Base-by-base conservation (phyloP, 345 rosid species). In the Theobroma cacao region DNA sequence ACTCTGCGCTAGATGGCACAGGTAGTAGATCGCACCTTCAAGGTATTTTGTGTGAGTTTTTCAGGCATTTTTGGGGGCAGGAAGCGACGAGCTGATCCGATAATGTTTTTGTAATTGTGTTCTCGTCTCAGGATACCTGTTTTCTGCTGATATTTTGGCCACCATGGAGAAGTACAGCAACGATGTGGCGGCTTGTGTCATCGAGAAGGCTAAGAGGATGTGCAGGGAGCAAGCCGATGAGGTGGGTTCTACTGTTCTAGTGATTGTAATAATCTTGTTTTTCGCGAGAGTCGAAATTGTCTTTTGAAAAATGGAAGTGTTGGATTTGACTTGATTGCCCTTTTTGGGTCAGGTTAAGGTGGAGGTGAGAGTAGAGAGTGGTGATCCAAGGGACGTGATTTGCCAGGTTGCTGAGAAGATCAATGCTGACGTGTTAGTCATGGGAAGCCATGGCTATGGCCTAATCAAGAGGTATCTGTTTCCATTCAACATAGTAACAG, bases 371-470 rank as follows among this genome's bases (percentile, higher is more conserved):
- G 69, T 85, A 30, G 90, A 81, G 75, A 31, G 1, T 30, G 95
- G 93, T 24, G 91, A 89, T 72, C 83, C 93, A 41, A 86, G 93
- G 79, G 93, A 89, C 63, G 91, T 89, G 77, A 88, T 91, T 20
- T 89, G 90, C 77, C 55, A 86, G 61, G 78, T 58, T 88, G 90
- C 84, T 2, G 89, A 89, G 59, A 88, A 81, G 78, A 66, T 87
- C 26, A 31, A 79, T 5, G 88, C 79, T 45, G 90, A 89, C 38
- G 38, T 91, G 66, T 76, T 91, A 5, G 93, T 91, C 45, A 85
- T 89, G 88, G 95, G 95, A 7, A 84, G 88, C 79, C 95, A 86
- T 24, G 93, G 93, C 28, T 89, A 89, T 43, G 93, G 95, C 50
- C 76, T 78, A 2, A 87, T 91, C 78, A 85, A 89, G 76, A 89